A percentile compares a stretch with the other conserved stretches of the same genome.
phyloP scores from a whole-genome alignment of 768 basidiomycete genomes.

The Nidularia sp. region DNA sequence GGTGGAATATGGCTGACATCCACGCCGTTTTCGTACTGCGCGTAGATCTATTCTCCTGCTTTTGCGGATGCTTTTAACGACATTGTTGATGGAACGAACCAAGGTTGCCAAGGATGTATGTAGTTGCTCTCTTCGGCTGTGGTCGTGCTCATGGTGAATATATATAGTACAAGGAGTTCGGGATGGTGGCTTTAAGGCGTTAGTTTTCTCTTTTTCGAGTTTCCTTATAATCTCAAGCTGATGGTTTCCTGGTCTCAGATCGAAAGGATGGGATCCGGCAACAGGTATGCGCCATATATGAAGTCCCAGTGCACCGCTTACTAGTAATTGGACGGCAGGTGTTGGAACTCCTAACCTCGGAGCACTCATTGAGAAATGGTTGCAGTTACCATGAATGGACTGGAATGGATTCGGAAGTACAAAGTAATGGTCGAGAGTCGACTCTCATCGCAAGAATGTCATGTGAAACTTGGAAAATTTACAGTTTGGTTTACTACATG shows the following conservation, averaged over 20 bases:
- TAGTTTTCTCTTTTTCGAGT: conserved; percentile 5
- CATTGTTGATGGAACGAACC: conserved; percentile 36
- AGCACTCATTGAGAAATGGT: conserved; percentile 30
- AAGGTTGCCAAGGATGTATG: conserved; percentile 40
- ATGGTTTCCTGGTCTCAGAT: conserved; percentile 11
- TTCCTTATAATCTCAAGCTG: neutral
- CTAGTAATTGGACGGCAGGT: conserved; percentile 13
- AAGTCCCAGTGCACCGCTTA: neutral
- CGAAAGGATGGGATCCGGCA: conserved; percentile 40
- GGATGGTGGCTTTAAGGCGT: conserved; percentile 29
- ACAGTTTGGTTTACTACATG: too few relatives aligned
- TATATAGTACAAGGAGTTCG: conserved; percentile 25
- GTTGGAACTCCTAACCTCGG: conserved; percentile 43
- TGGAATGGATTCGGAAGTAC: neutral
- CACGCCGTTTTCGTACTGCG: neutral
- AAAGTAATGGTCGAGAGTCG: too few relatives aligned
- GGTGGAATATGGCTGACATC: neutral
- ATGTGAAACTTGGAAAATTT: too few relatives aligned
- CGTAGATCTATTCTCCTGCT: conserved; percentile 21
- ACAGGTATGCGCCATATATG: conserved; percentile 18
- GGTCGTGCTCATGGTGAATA: neutral
- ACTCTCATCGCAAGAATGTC: too few relatives aligned
- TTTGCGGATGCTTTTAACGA: conserved; percentile 35
- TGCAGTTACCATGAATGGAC: conserved; percentile 27
- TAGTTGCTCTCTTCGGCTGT: neutral